Conservation (phyloP, 2,329 filamentous ascomycete species). For the Calonectria honghensis region DNA sequence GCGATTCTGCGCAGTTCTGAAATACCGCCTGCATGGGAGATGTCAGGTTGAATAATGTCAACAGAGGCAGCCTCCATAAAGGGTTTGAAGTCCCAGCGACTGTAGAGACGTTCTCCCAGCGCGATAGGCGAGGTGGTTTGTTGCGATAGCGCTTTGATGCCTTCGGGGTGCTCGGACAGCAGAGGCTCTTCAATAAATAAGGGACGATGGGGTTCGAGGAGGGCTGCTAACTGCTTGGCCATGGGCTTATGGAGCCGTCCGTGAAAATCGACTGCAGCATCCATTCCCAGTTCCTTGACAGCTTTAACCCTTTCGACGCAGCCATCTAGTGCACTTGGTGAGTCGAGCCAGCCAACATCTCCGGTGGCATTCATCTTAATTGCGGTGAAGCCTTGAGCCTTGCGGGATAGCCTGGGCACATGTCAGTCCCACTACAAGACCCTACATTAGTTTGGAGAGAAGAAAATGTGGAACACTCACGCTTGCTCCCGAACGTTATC, state of each 20-base stretch:
- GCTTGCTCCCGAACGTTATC: constrained; percentile 78
- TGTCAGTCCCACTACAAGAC: not conserved
- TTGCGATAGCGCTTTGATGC: constrained; percentile 67
- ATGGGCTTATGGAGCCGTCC: constrained; percentile 86
- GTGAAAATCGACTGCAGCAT: constrained; percentile 86
- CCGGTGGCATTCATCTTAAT: constrained; percentile 90
- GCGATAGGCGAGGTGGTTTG: constrained; percentile 76
- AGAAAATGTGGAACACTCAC: constrained; percentile 59
- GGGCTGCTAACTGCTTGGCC: constrained; percentile 83
- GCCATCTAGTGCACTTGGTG: constrained; percentile 76
- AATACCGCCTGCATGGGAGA: constrained; percentile 83
- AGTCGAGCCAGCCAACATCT: constrained; percentile 85
- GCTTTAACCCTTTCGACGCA: constrained; percentile 80
- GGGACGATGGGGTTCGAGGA: constrained; percentile 79
- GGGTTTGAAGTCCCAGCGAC: constrained; percentile 82
- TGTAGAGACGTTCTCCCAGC: constrained; percentile 82
- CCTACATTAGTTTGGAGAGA: fast-evolving
- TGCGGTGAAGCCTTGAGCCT: constrained; percentile 77
- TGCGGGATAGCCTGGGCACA: constrained; percentile 66
- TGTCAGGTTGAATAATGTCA: constrained; percentile 84
- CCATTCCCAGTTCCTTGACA: constrained; percentile 82
- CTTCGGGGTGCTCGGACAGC: constrained; percentile 80
- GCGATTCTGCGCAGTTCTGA: constrained; percentile 82
- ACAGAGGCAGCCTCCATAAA: constrained; percentile 81
- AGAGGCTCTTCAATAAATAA: constrained; percentile 86